Conservation (phyloP, 495 filamentous ascomycete genomes). For the Hyaloscypha variabilis region DNA sequence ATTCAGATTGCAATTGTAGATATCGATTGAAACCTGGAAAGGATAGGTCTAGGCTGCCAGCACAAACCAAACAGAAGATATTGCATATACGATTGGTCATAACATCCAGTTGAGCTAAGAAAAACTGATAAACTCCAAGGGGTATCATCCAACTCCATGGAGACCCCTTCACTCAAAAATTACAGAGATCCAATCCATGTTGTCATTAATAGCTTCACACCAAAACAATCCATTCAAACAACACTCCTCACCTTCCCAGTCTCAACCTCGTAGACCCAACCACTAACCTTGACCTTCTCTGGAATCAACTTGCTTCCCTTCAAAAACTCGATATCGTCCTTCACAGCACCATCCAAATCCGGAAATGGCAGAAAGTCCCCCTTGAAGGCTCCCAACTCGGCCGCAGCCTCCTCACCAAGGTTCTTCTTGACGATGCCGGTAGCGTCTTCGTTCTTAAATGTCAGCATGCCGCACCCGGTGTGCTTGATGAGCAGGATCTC, state of each 20-base stretch:
- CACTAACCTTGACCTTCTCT: constrained; percentile 60
- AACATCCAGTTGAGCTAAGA: neutral
- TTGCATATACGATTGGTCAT: neutral
- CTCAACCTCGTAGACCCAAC: constrained; percentile 82
- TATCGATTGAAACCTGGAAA: neutral
- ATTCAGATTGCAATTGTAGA: constrained; percentile 71
- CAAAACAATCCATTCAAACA: constrained; percentile 12
- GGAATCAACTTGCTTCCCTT: constrained; percentile 61
- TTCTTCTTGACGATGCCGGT: constrained; percentile 59
- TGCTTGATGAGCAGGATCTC: constrained; percentile 83
- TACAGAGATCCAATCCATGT: neutral
- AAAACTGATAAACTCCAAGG: neutral
- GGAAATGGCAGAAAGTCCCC: constrained; percentile 66
- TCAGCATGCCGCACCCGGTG: constrained; percentile 81
- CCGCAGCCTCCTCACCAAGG: constrained; percentile 48
- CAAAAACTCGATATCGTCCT: constrained; percentile 66
- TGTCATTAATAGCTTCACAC: neutral
- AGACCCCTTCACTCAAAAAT: neutral
- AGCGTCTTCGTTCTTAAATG: constrained; percentile 69
- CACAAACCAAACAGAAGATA: neutral
- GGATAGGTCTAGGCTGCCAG: neutral
- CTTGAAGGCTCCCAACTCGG: constrained; percentile 41
- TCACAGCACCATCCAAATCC: constrained; percentile 64
- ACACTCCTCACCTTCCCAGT: constrained; percentile 64
- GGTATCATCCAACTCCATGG: constrained; percentile 7